Evolutionary conservation across 2,329 filamentous ascomycete genomes (phyloP), one percentile per base, ranked within the genome.

Genomic region (Neopestalotiopsis clavispora): DNA sequence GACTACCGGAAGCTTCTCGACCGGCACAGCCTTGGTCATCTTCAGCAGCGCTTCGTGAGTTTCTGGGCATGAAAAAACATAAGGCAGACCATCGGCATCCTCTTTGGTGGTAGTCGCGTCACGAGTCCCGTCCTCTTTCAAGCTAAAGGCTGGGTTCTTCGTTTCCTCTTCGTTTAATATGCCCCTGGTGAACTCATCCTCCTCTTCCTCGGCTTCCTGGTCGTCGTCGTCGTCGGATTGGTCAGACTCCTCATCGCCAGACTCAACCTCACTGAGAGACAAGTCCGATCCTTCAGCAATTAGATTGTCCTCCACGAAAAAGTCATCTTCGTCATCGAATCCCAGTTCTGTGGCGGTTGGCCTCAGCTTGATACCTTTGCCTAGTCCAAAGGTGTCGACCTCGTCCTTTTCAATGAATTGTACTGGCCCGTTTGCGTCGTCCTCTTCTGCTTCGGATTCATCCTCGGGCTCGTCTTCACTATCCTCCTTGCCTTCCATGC

Each of bases 301-400:
- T 17, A 98, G 86, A 76, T 97, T 92, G 71, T 96, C 93, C 69
- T 98, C 95, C 71, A 98, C 90, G 32, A 95, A 78, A 75, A 98
- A 98, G 74, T 98, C 94, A 74, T 98, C 95, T 77, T 98, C 95
- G 74, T 98, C 95, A 72, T 97, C 94, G 42, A 97, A 91, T 5
- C 90, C 93, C 20, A 94, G 79, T 69, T 91, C 87, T 12, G 87
- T 84, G 3, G 86, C 87, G 7, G 88, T 89, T 40, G 84, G 85
- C 30, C 85, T 84, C 66, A 83, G 81, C 74, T 84, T 87, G 72
- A 91, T 88, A 58, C 89, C 89, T 63, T 80, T 78, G 42, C 90
- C 90, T 17, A 92, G 81, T 2, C 87, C 87, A 77, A 89, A 92
- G 68, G 87, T 85, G 40, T 89, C 87, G 0, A 83, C 81, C 14